Conservation (phyloP, 2,329 filamentous ascomycete species). For the Alternaria dauci region DNA sequence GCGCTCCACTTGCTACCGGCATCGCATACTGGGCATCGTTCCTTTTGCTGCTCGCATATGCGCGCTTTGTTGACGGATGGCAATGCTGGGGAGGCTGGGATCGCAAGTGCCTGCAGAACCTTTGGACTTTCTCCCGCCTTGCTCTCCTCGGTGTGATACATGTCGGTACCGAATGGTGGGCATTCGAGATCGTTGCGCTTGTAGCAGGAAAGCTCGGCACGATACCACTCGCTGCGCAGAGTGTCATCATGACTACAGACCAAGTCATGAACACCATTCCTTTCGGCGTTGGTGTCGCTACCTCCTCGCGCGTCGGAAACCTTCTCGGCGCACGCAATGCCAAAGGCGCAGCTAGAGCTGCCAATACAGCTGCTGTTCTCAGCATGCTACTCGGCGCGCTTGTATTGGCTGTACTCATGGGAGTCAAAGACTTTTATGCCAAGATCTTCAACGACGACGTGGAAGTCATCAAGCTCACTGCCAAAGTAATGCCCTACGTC, state of each 20-base stretch:
- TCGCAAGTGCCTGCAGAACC: constrained; percentile 69
- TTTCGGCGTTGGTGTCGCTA: constrained; percentile 84
- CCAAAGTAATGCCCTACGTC: constrained; percentile 82
- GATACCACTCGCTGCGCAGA: constrained; percentile 80
- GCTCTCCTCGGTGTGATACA: constrained; percentile 80
- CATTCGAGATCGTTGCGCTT: constrained; percentile 88
- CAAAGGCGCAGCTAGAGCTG: constrained; percentile 72
- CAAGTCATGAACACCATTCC: constrained; percentile 86
- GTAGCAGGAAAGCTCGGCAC: constrained; percentile 83
- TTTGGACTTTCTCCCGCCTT: constrained; percentile 75
- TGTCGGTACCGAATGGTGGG: constrained; percentile 94
- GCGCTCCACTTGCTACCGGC: constrained; percentile 82
- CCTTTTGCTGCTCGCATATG: constrained; percentile 75
- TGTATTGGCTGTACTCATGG: constrained; percentile 74
- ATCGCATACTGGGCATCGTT: constrained; percentile 90
- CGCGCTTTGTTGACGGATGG: constrained; percentile 72
- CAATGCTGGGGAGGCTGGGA: constrained; percentile 83
- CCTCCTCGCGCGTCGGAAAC: constrained; percentile 80
- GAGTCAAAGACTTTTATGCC: constrained; percentile 75
- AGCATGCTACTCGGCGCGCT: constrained; percentile 73
- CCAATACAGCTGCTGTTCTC: constrained; percentile 77
- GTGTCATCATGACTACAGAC: constrained; percentile 89
- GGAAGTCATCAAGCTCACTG: constrained; percentile 74
- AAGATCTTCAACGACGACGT: constrained; percentile 82
- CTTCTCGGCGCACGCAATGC: constrained; percentile 74